Evolutionary conservation across 1,284 basidiomycete species (phyloP), one percentile per base, ranked within the genome.

Genomic region (Rhodotorula sp.): DNA sequence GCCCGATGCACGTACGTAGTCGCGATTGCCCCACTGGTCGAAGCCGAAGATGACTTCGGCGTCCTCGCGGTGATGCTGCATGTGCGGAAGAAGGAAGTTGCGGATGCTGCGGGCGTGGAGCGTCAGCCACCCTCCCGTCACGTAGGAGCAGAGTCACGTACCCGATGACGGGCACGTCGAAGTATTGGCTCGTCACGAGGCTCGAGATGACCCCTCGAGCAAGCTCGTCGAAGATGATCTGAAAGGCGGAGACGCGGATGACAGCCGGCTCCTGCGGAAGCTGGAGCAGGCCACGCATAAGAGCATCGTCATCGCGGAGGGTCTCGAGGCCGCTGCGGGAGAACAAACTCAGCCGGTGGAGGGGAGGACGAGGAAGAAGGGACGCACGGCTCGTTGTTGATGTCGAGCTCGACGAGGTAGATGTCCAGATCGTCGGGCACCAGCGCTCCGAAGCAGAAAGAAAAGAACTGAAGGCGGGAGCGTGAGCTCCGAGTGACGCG

Each of bases 161-260:
- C 64, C 50, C 54, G 29, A 73, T 73, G 32, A 71, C 64, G 8
- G 74, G 74, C 6, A 71, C 59, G 59, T 76, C 74, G 41, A 73
- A 76, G 37, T 58, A 71, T 22, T 64, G 56, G 22, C 61, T 65
- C 19, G 63, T 67, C 27, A 69, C 29, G 8, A 76, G 46, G 15
- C 48, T 66, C 12, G 68, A 68, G 15, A 66, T 44, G 6, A 53
- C 50, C 0, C 73, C 73, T 39, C 66, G 55, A 1, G 63, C 64
- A 9, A 70, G 32, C 15, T 75, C 70, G 5, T 56, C 39, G 58
- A 72, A 75, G n/a, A 68, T 37, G 46, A 66, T 27, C 17, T 61
- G 63, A 36, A 70, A 60, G 27, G 53, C 64, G 0, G 57, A 65
- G 13, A 67, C 50, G 29, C 67, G 37, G 22, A 70, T 60, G 27